Evolutionary conservation across 345 rosid species (phyloP).

Genomic region (Heritiera fomes): DNA sequence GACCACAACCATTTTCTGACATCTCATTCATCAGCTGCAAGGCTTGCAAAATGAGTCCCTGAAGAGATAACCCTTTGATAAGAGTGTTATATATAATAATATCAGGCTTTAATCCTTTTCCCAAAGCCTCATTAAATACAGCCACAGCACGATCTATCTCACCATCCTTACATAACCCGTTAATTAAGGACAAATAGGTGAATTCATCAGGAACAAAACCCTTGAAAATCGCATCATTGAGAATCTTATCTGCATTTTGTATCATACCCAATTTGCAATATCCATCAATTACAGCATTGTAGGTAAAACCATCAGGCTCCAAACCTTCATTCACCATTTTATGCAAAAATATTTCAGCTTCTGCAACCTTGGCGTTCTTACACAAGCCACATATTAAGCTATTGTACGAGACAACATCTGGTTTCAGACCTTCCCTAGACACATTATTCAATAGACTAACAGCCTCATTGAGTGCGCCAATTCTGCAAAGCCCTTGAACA

Average conservation of each 20-base stretch:
- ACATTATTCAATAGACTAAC: background rate
- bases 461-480: constrained; percentile 60
- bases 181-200: constrained; percentile 62
- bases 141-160: constrained; percentile 68
- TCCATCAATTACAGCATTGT: constrained; percentile 29
- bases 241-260: constrained; percentile 67
- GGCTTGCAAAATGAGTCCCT: constrained; percentile 75
- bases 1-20: constrained; percentile 59
- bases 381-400: too few relatives aligned
- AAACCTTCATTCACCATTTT: too few relatives aligned
- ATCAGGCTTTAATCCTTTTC: constrained; percentile 61
- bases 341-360: too few relatives aligned
- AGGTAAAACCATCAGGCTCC: too few relatives aligned
- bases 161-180: constrained; percentile 71
- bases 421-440: too few relatives aligned
- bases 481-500: constrained; percentile 78
- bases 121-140: constrained; percentile 54
- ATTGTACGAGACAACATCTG: too few relatives aligned
- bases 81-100: constrained; percentile 71
- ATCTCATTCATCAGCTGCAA: constrained; percentile 68
- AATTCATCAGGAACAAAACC: constrained; percentile 85
- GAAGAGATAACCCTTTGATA: constrained; percentile 73
- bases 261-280: constrained; percentile 71
- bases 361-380: too few relatives aligned
- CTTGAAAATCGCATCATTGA: constrained; percentile 59